These are phyloP conservation scores for Scytalidium sp. DNA, from an alignment of 2,329 filamentous ascomycete species.

Conservation along the genomic window DNA sequence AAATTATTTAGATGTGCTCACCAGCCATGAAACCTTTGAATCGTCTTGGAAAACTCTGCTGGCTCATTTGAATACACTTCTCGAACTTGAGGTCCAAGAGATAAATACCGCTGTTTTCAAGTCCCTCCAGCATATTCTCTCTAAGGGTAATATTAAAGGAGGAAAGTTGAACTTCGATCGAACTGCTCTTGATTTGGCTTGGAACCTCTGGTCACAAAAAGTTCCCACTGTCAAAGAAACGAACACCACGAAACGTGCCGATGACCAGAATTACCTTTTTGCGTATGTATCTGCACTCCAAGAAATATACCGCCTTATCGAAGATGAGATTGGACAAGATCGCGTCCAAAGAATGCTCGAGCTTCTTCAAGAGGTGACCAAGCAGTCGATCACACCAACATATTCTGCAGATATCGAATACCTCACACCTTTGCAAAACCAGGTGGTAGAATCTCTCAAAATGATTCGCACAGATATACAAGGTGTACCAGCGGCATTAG, in stretches of 20 bases:
- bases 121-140: slow-evolving; percentile 62
- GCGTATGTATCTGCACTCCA: slow-evolving; percentile 77
- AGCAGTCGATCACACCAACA: slow-evolving; percentile 62
- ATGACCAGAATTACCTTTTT: slow-evolving; percentile 79
- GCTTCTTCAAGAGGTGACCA: slow-evolving; percentile 68
- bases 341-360: slow-evolving; percentile 66
- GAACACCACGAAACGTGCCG: slow-evolving; percentile 40
- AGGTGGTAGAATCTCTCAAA: slow-evolving; percentile 65
- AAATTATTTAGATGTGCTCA: slow-evolving; percentile 72
- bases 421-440: slow-evolving; percentile 68
- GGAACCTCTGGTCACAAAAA: slow-evolving; percentile 67
- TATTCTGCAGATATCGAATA: slow-evolving; percentile 73
- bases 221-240: slow-evolving; percentile 50
- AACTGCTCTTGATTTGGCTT: slow-evolving; percentile 57
- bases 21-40: slow-evolving; percentile 63
- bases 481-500: slow-evolving; percentile 65
- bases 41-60: slow-evolving; percentile 75
- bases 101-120: slow-evolving; percentile 71
- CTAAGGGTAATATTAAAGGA: slow-evolving; percentile 41
- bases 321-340: slow-evolving; percentile 57
- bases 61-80: slow-evolving; percentile 60
- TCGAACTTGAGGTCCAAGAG: slow-evolving; percentile 63
- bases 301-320: slow-evolving; percentile 75
- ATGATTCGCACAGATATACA: slow-evolving; percentile 64
- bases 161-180: slow-evolving; percentile 22